Base-by-base conservation (phyloP, 1,139 yeast genomes). In the Suhomyces coccinellae region DNA sequence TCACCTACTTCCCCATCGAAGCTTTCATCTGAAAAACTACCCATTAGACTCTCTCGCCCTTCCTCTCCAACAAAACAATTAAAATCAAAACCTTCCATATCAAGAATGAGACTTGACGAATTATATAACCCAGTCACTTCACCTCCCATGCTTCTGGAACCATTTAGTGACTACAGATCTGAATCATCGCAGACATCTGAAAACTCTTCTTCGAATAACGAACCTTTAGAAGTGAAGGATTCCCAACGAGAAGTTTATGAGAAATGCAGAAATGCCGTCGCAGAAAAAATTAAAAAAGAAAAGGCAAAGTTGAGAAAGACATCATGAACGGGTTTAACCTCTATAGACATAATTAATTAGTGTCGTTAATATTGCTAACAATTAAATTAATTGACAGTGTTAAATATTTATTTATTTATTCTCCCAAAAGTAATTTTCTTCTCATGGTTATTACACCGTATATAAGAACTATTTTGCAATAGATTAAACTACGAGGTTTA, bases 261-360 rank as follows among this genome's bases (percentile, higher is more conserved):
- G 20, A 66, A 65, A 51, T 67, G 72, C 48, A 57, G 56, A 42
- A 10, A 22, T 3, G 70, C 70, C 2, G 61, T 67, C 2, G 39
- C 46, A 11, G 65, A 60, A 13, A 61, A 62, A 43, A 47, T 67
- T 7, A 50, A 48, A 31, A 44, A 45, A 34, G 69, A 65, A 46
- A 20, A 20, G 24, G 24, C 24, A 2, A 20, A 20, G 24, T 20
- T 20, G 24, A 20, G 8, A 20, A 20, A 20, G 8, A 6, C 24
- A 20, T 20, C 24, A 9, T 20, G 8, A 20, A 5, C 8, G 24
- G 2, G 8, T 20, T 2, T 20, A 9, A 20, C 2, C 7, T 20
- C 8, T 9, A 20, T 20, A 6, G 8, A 20, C 6, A 4, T 6
- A 20, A 4, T 5, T 20, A 20, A 4, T 20, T 9, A 20, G 24